Base-by-base conservation (phyloP, 805 yeast genomes). In the Suhomyces canberraensis region DNA sequence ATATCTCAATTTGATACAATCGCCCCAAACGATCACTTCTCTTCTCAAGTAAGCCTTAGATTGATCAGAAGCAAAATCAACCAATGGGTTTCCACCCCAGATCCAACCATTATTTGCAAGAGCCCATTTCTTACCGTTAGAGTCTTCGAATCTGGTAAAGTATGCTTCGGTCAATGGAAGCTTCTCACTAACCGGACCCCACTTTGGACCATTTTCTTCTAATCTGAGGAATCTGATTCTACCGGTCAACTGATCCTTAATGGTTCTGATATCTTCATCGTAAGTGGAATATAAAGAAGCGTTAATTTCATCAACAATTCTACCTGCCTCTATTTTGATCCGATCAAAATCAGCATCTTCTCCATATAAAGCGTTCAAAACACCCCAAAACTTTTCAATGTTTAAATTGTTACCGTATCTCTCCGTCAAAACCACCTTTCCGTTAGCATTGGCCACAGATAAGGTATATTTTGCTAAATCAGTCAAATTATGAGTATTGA, bases 61-160 rank as follows among this genome's bases (percentile, higher is more conserved):
- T 37, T 79, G 50, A 19, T 72, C 60, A 0, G 95, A 84, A 0
- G 98, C 98, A 73, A 91, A 91, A 62, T 91, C 98, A 3, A 87
- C 83, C 39, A 90, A 62, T 2, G 98, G 97, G 48, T 91, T 81
- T 8, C 96, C 97, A 36, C 87, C 90, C 98, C 98, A 91, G 39
- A 93, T 88, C 97, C 98, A 91, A 31, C 98, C 98, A 53, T 93
- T 91, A 55, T 93, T 93, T 3, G 96, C 98, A 41, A 91, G 66
- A 7, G 85, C 81, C 65, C 80, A 81, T 1, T 71, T 64, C 25
- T 73, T 68, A 3, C 89, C 91, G 3, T 54, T 54, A 0, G 62
- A 58, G 33, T 59, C 73, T 2, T 48, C 56, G 47, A 90, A 78
- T 40, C 89, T 68, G 2, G 97, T 88, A 58, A 93, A 91, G 60